Percentiles rank a stretch among this genome's conserved stretches.
Evolutionary conservation across 371 early-diverging fungal genomes (phyloP).

Genomic region (Blakeslea trispora): DNA sequence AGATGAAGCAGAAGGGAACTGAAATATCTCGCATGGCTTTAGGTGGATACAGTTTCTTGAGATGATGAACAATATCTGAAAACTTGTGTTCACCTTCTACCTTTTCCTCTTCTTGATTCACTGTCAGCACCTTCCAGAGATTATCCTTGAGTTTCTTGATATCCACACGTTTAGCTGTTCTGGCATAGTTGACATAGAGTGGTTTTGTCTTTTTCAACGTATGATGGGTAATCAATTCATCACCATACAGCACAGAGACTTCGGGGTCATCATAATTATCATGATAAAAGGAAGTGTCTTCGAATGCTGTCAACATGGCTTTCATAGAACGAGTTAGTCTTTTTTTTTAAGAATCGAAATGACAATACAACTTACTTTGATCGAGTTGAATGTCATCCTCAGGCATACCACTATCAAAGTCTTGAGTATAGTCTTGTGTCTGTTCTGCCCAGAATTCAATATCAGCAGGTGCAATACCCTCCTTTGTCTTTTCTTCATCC

Average conservation of each 20-base stretch:
- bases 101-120: slow-evolving; percentile 23
- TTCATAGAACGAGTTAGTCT: no score
- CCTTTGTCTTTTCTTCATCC: slow-evolving; percentile 13
- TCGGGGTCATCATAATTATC: slow-evolving; percentile 30
- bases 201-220: slow-evolving; percentile 66
- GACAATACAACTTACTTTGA: slow-evolving; percentile 26
- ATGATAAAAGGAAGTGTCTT: slow-evolving; percentile 40
- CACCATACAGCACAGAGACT: slow-evolving; percentile 33
- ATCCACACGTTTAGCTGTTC: slow-evolving; percentile 91
- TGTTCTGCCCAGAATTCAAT: slow-evolving; percentile 47
- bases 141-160: slow-evolving; percentile 94
- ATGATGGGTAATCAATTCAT: slow-evolving; percentile 43
- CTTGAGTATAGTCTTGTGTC: neutral
- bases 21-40: slow-evolving; percentile 87
- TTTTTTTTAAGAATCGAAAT: no score
- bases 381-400: slow-evolving; percentile 18
- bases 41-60: slow-evolving; percentile 73
- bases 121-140: slow-evolving; percentile 74
- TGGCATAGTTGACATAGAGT: slow-evolving; percentile 79
- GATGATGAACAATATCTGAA: slow-evolving; percentile 67
- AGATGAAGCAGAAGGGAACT: slow-evolving; percentile 95
- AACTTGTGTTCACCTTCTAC: slow-evolving; percentile 66
- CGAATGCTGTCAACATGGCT: slow-evolving; percentile 29
- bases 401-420: slow-evolving; percentile 2
- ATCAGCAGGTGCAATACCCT: slow-evolving; percentile 20